phyloP scores from a whole-genome alignment of 2,329 filamentous ascomycete genomes.

The Paracoccidioides lutzii region DNA sequence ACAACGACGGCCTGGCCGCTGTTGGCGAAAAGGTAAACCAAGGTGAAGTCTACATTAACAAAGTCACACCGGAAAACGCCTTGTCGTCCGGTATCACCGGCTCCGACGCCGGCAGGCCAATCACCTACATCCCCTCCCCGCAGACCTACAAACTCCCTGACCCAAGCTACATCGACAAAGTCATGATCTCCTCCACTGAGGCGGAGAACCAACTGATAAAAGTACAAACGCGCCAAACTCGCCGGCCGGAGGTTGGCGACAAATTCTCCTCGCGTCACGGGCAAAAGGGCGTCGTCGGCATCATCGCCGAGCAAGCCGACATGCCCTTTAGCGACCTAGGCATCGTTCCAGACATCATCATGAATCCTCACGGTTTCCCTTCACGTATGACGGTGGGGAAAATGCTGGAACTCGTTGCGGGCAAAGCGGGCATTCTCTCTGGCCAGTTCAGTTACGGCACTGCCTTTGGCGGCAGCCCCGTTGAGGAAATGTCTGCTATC shows the following conservation, averaged over 20 bases:
- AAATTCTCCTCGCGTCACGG: constrained; percentile 98
- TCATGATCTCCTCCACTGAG: constrained; percentile 84
- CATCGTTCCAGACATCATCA: constrained; percentile 95
- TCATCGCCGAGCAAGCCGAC: constrained; percentile 92
- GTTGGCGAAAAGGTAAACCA: constrained; percentile 68
- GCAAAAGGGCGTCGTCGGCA: constrained; percentile 93
- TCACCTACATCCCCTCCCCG: constrained; percentile 27
- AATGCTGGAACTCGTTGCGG: constrained; percentile 85
- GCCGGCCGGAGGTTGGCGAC: constrained; percentile 87
- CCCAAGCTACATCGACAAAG: constrained; percentile 85
- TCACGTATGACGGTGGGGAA: constrained; percentile 99
- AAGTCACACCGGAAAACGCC: constrained; percentile 70
- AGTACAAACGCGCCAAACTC: constrained; percentile 89
- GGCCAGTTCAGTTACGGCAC: constrained; percentile 84
- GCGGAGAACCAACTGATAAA: constrained; percentile 79
- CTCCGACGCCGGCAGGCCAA: constrained; percentile 44
- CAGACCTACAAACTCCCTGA: constrained; percentile 71
- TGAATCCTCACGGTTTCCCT: constrained; percentile 99
- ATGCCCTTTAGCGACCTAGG: constrained; percentile 90
- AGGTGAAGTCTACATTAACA: constrained; percentile 82
- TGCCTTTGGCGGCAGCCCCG: constrained; percentile 68
- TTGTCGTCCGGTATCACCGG: constrained; percentile 51
- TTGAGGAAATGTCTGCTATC: constrained; percentile 78
- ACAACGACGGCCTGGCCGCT: constrained; percentile 75
- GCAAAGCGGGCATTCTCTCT: constrained; percentile 79